Base-by-base conservation (phyloP, 805 yeast species). In the Yamadazyma nakazawae region DNA sequence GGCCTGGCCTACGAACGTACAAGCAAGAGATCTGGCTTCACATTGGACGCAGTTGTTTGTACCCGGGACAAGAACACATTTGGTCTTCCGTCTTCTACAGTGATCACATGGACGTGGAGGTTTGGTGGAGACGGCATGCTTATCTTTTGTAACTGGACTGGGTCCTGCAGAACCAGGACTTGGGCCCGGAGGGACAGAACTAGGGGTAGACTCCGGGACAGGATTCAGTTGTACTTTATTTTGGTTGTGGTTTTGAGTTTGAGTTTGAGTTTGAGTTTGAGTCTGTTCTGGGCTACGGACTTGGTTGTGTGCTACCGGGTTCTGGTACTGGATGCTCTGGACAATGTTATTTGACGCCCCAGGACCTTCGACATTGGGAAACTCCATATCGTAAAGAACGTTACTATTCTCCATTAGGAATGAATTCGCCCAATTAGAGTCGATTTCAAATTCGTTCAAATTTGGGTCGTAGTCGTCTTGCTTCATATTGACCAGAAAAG, bases 101-200 rank as follows among this genome's bases (percentile, higher is more conserved):
- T 84, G 88, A 59, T 88, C 96, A 60, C 97, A 90, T 0, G 95
- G 92, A 31, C 81, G 67, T 18, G 78, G 66, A 53, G 74, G 78
- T 47, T 76, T 77, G 5, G 72, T 21, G 9, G 35, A 42, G 14
- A 39, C 43, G n/a, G 46, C 24, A 21, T 4, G 24, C 24, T 21
- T 21, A 21, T 21, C 24, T 21, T 7, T 21, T 28, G 32, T 5
- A 11, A 28, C 11, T 11, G 32, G 32, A 28, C 32, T 28, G n/a
- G 32, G n/a, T 9, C 32, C 32, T 4, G n/a, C n/a, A 11, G 32
- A 28, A 5, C n/a, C n/a, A 13, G 32, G 32, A 13, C 32, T 28
- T 13, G 32, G 32, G 11, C 32, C 32, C 12, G 32, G 9, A 5
- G 24, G 24, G 7, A 7, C 24, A 21, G 24, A 21, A 7, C 24